A percentile compares a stretch with the other conserved stretches of the same genome.
Conservation (phyloP, 805 yeast species). For the Yarrowia porcina region DNA sequence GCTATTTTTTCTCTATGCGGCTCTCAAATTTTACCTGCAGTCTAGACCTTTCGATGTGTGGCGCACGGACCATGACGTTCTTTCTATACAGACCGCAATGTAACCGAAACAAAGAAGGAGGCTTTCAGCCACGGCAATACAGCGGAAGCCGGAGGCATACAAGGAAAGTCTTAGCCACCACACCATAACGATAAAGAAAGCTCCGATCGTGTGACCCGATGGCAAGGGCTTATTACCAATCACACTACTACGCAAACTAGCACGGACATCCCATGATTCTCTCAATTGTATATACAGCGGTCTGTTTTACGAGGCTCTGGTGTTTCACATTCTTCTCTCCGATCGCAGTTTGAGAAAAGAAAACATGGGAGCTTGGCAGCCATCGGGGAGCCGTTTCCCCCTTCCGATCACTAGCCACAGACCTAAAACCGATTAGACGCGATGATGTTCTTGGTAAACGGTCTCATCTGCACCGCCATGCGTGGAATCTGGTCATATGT, state of each 20-base stretch:
- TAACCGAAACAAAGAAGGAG: background rate
- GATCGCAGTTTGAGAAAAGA: background rate
- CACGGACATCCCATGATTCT: too few species aligned
- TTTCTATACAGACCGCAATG: background rate
- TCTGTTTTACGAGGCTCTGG: background rate
- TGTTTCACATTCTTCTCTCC: background rate
- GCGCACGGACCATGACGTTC: constrained; percentile 5
- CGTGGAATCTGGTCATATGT: constrained; percentile 22
- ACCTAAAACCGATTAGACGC: constrained; percentile 23
- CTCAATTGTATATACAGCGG: background rate
- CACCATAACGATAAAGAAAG: background rate
- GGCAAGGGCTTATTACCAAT: too few species aligned
- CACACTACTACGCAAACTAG: background rate
- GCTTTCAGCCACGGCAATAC: constrained; percentile 22
- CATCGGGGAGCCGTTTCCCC: background rate
- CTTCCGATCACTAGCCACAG: constrained; percentile 22
- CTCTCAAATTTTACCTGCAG: background rate
- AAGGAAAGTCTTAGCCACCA: constrained; percentile 10
- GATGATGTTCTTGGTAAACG: constrained; percentile 13
- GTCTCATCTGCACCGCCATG: constrained; percentile 24
- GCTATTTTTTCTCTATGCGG: constrained; percentile 17
- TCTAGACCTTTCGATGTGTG: constrained; percentile 22
- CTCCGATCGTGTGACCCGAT: background rate
- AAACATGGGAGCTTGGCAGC: background rate
- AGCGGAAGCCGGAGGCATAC: background rate